Base-by-base conservation (phyloP, 331 rosid genomes). In the Ulmus americana region DNA sequence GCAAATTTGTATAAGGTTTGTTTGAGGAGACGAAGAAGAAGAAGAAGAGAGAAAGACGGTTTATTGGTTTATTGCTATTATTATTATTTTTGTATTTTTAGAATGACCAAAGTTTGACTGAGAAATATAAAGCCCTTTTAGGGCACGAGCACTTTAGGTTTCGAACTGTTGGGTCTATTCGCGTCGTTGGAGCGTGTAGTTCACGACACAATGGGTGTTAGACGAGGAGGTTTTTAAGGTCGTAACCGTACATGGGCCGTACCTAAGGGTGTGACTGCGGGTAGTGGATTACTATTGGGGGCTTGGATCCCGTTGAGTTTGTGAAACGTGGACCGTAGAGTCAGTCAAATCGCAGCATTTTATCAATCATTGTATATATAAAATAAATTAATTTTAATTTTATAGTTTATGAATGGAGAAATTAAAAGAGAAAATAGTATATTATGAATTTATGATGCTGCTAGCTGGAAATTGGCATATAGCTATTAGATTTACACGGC, bases 71-170 rank as follows among this genome's bases (percentile, higher is more conserved):
- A 0, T 6, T 35, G 35, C 35, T 28, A 28, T 10, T 57, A 10
- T 57, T 35, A 22, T 55, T 28, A 8, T 0, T 6, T 13, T 39
- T 40, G 1, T 40, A 39, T 39, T 48, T 53, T 10, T 65, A 67
- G 76, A 78, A 67, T 64, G 84, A 74, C 77, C 59, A 63, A 68
- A 80, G 55, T 72, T 81, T 77, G 72, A 76, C 84, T 66, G 41
- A 67, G 70, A 66, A 49, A 9, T 11, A 39, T 73, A 57, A 56
- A 69, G 54, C 72, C 53, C 61, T 68, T 45, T 55, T 65, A 42
- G 9, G 72, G 56, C 71, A 45, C 66, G 43, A 68, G 68, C 18
- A 43, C 18, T 11, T 50, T 41, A 20, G 53, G 28, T 22, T 1
- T 0, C 10, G 70, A 14, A 41, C 50, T 60, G 64, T 14, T 2